Percentiles rank a stretch among this genome's conserved stretches.
phyloP scores from a whole-genome alignment of 139 green algal species.

The Pseudopediastrum boryanum region DNA sequence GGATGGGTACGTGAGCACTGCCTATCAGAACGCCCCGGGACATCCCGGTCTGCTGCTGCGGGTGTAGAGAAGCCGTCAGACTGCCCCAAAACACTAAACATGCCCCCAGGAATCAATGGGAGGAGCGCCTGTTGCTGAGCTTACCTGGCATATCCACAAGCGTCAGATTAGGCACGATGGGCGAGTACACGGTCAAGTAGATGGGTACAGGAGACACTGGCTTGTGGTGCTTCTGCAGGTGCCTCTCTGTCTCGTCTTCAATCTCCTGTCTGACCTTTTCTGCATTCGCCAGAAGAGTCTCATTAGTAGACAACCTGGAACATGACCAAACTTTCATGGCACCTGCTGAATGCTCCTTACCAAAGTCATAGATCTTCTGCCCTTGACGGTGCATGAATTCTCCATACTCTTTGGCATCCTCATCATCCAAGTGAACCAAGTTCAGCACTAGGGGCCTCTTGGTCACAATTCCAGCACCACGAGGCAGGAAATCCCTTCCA shows the following conservation, averaged over 20 bases:
- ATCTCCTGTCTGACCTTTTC: constrained; percentile 86
- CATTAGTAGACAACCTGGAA: no score
- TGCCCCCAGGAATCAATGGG: background rate
- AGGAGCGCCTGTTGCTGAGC: background rate
- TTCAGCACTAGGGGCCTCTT: constrained; percentile 90
- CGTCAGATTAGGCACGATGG: constrained; percentile 91
- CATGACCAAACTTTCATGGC: no score
- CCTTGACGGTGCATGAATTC: constrained; percentile 88
- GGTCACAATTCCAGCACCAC: constrained; percentile 95
- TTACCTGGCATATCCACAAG: constrained; percentile 96
- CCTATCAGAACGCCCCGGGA: no score
- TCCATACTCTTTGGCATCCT: constrained; percentile 81
- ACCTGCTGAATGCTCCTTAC: no score
- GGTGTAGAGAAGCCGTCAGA: no score
- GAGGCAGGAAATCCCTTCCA: constrained; percentile 92
- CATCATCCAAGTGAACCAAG: constrained; percentile 81
- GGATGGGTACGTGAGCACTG: no score
- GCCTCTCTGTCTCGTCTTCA: constrained; percentile 88
- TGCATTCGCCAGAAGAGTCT: background rate
- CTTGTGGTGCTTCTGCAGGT: constrained; percentile 70
- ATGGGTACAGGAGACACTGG: constrained; percentile 93
- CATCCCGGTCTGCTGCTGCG: no score
- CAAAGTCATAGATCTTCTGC: constrained; percentile 84
- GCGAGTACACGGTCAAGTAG: constrained; percentile 90
- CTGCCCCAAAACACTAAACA: no score